These are phyloP conservation scores for Diaporthe sp. DNA, from an alignment of 2,329 filamentous ascomycete genomes.

Conservation along the genomic window DNA sequence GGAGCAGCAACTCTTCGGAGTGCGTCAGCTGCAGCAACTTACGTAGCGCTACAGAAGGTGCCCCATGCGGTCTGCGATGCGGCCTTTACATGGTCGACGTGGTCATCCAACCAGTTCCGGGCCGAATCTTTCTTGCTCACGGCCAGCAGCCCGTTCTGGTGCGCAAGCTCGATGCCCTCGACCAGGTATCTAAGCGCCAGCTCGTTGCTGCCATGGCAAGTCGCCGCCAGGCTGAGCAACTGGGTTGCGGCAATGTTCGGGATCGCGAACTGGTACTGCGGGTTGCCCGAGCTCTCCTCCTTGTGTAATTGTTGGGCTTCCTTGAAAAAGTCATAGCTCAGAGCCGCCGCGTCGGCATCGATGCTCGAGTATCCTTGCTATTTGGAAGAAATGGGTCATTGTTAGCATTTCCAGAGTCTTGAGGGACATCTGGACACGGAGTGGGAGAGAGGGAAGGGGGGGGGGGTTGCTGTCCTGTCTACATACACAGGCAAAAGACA, in stretches of 20 bases:
- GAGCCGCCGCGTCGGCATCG: slow-evolving; percentile 4
- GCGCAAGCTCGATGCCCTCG: slow-evolving; percentile 28
- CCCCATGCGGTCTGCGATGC: slow-evolving; percentile 35
- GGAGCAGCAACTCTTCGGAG: no score
- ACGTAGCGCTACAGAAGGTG: slow-evolving; percentile 33
- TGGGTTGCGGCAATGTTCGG: slow-evolving; percentile 32
- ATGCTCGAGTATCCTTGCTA: slow-evolving; percentile 34
- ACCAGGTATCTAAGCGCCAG: slow-evolving; percentile 19
- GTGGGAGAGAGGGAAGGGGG: no score
- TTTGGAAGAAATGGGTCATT: neutral
- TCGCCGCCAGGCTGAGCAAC: slow-evolving; percentile 27
- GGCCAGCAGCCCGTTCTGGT: slow-evolving; percentile 29
- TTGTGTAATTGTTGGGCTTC: slow-evolving; percentile 28
- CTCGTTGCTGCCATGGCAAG: slow-evolving; percentile 23
- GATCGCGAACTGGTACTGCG: slow-evolving; percentile 24
- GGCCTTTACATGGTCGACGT: slow-evolving; percentile 26
- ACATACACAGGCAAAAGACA: slow-evolving; percentile 37
- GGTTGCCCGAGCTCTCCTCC: slow-evolving; percentile 24
- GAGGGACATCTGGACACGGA: neutral
- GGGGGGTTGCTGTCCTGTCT: no score
- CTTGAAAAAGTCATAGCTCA: slow-evolving; percentile 29
- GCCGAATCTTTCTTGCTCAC: slow-evolving; percentile 16
- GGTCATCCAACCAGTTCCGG: slow-evolving; percentile 31
- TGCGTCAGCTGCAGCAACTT: neutral
- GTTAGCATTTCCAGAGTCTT: neutral